A percentile compares a stretch with the other conserved stretches of the same genome.
Evolutionary conservation across 1,139 yeast genomes (phyloP).

Genomic region (Groenewaldozyma sp.): DNA sequence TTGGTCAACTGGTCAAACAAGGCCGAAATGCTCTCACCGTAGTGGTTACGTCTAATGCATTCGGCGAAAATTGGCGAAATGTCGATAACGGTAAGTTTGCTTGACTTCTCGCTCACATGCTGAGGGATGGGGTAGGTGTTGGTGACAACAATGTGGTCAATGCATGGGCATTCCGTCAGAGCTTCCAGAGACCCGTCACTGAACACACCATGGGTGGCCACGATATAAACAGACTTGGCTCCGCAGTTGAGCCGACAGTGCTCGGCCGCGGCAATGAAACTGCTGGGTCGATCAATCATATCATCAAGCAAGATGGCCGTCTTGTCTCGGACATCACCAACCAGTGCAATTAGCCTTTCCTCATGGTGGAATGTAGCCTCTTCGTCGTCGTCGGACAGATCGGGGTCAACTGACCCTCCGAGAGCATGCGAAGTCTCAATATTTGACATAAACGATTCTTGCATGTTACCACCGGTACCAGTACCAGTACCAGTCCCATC

Average conservation of each 20-base stretch:
- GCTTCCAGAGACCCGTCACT: conserved; percentile 77
- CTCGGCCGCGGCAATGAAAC: conserved; percentile 95
- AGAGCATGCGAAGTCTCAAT: conserved; percentile 37
- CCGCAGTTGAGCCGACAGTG: conserved; percentile 93
- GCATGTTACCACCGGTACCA: conserved; percentile 12
- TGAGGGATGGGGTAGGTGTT: conserved; percentile 85
- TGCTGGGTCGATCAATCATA: conserved; percentile 90
- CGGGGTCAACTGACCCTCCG: conserved; percentile 79
- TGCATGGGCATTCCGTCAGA: conserved; percentile 67
- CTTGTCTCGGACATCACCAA: conserved; percentile 87
- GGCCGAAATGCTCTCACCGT: conserved; percentile 91
- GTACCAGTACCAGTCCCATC: conserved; percentile 18
- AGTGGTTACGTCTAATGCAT: conserved; percentile 96
- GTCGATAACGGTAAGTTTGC: conserved; percentile 78
- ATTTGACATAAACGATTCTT: conserved; percentile 8
- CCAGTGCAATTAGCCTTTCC: conserved; percentile 88
- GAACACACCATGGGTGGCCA: conserved; percentile 94
- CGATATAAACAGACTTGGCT: conserved; percentile 79
- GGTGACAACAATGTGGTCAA: conserved; percentile 86
- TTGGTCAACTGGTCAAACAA: conserved; percentile 72
- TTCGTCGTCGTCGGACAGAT: conserved; percentile 70
- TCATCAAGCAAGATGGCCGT: conserved; percentile 94
- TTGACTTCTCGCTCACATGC: conserved; percentile 45
- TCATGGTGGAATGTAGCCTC: conserved; percentile 65
- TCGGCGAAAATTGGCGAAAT: conserved; percentile 94